Percentiles rank a stretch among this genome's conserved stretches.
Conservation (phyloP, 2,329 filamentous ascomycete species). For the Immersiporthe knoxdaviesiana region DNA sequence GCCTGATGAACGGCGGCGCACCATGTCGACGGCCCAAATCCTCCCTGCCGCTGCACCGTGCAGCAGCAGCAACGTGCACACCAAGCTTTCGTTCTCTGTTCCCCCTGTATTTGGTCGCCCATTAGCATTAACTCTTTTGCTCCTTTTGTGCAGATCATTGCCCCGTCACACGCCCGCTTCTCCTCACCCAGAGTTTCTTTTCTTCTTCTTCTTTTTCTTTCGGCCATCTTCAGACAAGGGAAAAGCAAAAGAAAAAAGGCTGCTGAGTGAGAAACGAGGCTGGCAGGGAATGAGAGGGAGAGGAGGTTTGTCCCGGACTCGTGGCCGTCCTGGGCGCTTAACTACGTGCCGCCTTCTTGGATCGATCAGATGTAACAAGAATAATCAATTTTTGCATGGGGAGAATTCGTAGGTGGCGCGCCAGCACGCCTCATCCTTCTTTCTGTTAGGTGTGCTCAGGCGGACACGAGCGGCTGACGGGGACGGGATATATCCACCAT, state of each 20-base stretch:
- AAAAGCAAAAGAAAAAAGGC: not conserved
- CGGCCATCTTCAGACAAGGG: not conserved
- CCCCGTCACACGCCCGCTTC: not conserved
- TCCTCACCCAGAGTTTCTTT: not conserved
- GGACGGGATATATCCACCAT: not conserved
- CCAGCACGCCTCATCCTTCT: not conserved
- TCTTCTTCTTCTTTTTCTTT: too few relatives aligned
- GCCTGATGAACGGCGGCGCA: not conserved
- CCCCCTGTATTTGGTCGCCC: not conserved
- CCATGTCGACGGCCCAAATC: not conserved
- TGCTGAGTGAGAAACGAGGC: not conserved
- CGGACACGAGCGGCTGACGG: not conserved
- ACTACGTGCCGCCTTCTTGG: not conserved
- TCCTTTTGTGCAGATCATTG: constrained; percentile 1
- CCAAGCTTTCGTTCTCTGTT: not conserved
- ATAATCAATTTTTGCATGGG: not conserved
- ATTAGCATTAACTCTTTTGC: not conserved
- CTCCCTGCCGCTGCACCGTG: not conserved
- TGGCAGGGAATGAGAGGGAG: not conserved
- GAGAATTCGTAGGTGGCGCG: not conserved
- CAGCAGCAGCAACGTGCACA: not conserved
- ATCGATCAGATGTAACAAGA: not conserved
- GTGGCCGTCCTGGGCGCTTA: not conserved
- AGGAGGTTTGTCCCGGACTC: not conserved
- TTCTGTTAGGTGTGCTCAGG: not conserved